Percentiles rank a stretch among this genome's conserved stretches.
Evolutionary conservation across 192 early-diverging fungal genomes (phyloP).

Genomic region (Coemansia sp.): DNA sequence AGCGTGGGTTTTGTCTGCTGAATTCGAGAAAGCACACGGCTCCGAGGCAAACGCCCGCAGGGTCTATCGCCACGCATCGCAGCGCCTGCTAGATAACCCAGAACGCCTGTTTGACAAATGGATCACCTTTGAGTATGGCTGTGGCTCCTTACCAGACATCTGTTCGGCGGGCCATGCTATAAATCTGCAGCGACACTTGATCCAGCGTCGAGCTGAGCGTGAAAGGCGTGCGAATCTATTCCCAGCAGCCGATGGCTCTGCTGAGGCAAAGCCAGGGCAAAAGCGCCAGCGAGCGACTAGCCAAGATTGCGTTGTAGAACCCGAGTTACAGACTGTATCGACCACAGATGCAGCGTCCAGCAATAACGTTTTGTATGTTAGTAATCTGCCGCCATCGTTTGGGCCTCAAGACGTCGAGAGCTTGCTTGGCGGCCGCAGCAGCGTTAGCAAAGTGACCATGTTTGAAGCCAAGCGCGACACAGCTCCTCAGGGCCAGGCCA

Average conservation of each 20-base stretch:
- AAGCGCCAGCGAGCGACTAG: slow-evolving; percentile 7
- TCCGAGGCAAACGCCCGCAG: slow-evolving; percentile 20
- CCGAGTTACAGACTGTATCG: neutral
- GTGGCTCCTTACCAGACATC: slow-evolving; percentile 8
- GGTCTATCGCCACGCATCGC: slow-evolving; percentile 41
- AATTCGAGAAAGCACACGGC: slow-evolving; percentile 29
- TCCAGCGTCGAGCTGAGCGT: slow-evolving; percentile 20
- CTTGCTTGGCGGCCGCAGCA: slow-evolving; percentile 18
- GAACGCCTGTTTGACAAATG: slow-evolving; percentile 40
- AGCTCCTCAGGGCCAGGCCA: slow-evolving; percentile 27
- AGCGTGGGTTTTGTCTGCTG: slow-evolving; percentile 42
- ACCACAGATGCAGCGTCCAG: neutral
- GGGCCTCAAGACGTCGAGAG: slow-evolving; percentile 5
- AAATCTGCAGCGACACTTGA: slow-evolving; percentile 20
- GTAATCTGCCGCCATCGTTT: slow-evolving; percentile 19
- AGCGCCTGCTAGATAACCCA: slow-evolving; percentile 40
- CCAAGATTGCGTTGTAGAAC: neutral
- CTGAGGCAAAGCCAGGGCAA: neutral
- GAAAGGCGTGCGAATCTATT: neutral
- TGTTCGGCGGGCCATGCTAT: slow-evolving; percentile 19
- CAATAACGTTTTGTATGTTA: slow-evolving; percentile 18
- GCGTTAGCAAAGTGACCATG: slow-evolving; percentile 11
- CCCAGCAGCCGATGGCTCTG: neutral
- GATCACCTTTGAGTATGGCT: slow-evolving; percentile 28
- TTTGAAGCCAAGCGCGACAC: slow-evolving; percentile 21